A percentile compares a stretch with the other conserved stretches of the same genome.
Evolutionary conservation across 805 yeast species (phyloP).

Genomic region (Diddensiella transvaalensis): DNA sequence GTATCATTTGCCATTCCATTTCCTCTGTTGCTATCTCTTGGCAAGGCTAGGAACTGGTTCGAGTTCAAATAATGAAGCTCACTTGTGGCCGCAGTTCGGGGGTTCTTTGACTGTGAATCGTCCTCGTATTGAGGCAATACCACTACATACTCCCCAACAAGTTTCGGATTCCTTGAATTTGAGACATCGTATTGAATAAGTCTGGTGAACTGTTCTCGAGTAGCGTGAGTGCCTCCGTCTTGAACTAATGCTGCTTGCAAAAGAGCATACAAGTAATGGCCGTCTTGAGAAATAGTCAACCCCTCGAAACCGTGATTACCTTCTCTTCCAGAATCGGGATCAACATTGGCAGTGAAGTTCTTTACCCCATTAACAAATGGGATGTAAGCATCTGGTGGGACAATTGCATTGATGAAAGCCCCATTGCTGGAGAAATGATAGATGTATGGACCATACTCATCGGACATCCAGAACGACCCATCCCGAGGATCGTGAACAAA

Average conservation of each 20-base stretch:
- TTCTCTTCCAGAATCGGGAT: constrained; percentile 20
- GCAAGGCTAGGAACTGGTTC: constrained; percentile 15
- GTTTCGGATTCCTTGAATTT: constrained; percentile 6
- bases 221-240: constrained; percentile 21
- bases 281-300: constrained; percentile 16
- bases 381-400: constrained; percentile 20
- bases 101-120: constrained; percentile 18
- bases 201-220: constrained; percentile 20
- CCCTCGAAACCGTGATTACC: constrained; percentile 22
- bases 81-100: constrained; percentile 17
- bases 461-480: constrained; percentile 17
- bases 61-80: constrained; percentile 18
- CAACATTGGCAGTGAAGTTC: constrained; percentile 16
- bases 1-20: constrained; percentile 12
- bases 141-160: constrained; percentile 18
- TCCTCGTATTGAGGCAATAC: constrained; percentile 18
- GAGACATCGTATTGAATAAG: constrained; percentile 14
- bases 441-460: constrained; percentile 21
- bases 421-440: constrained; percentile 16
- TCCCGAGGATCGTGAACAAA: constrained; percentile 14
- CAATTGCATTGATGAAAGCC: constrained; percentile 9
- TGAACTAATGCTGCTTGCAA: constrained; percentile 19
- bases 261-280: constrained; percentile 12
- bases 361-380: constrained; percentile 14
- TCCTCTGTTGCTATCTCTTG: constrained; percentile 16